Evolutionary conservation across 169 alveolate genomes (phyloP).

Genomic region (Perkinsus marinus): DNA sequence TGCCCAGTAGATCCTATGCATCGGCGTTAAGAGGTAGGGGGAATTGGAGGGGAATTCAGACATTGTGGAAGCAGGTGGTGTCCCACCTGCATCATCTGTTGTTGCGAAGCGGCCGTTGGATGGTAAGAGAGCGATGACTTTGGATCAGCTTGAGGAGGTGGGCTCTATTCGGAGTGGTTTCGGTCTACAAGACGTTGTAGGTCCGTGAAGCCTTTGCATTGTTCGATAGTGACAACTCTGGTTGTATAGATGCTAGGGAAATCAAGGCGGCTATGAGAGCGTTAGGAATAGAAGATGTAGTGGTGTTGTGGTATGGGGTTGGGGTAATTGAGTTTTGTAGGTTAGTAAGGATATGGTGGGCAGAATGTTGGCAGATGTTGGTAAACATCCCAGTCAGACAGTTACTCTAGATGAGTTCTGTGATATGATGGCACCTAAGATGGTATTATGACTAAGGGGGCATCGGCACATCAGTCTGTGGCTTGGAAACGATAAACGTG

Average conservation of each 20-base stretch:
- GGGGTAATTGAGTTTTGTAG: no score
- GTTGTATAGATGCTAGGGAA: not conserved
- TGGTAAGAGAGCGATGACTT: not conserved
- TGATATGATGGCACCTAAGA: not conserved
- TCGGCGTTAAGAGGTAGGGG: no score
- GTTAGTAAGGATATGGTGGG: not conserved
- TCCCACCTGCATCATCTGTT: not conserved
- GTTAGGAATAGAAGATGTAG: not conserved
- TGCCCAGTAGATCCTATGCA: no score
- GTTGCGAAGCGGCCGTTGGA: not conserved
- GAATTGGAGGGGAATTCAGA: no score
- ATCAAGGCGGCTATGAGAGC: not conserved
- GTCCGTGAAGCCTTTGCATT: not conserved
- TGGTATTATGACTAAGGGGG: not conserved
- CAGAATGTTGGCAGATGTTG: not conserved
- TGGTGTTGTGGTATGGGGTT: not conserved
- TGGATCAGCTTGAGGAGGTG: not conserved
- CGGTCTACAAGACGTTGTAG: not conserved
- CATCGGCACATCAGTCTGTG: no score
- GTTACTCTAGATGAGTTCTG: not conserved
- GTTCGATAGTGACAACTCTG: not conserved
- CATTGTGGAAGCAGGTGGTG: not conserved
- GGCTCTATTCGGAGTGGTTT: not conserved
- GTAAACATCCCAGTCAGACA: not conserved
- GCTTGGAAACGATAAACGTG: no score